phyloP scores from a whole-genome alignment of 257 asterid species.

The Lantana camara region DNA sequence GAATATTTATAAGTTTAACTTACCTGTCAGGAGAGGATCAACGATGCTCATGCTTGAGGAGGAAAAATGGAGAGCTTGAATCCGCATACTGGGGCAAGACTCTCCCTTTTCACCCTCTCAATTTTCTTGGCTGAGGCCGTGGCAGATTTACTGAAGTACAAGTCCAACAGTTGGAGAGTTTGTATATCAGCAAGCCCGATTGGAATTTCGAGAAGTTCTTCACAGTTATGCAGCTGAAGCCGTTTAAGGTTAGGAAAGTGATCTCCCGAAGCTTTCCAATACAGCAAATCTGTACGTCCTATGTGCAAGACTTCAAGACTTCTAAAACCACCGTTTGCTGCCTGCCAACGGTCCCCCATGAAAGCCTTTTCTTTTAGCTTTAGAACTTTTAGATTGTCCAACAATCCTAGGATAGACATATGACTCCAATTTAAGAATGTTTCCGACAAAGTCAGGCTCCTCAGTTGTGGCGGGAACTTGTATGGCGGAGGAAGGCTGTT shows the following conservation, averaged over 20 bases:
- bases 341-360: constrained; percentile 30
- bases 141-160: no score
- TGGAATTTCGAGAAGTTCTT: constrained; percentile 26
- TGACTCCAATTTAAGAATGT: constrained; percentile 37
- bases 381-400: constrained; percentile 35
- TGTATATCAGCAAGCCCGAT: constrained; percentile 32
- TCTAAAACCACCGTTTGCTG: constrained; percentile 30
- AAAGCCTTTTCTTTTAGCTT: constrained; percentile 37
- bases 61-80: constrained; percentile 32
- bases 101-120: neutral
- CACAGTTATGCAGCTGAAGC: constrained; percentile 32
- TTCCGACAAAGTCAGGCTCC: constrained; percentile 32
- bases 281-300: no score
- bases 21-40: no score
- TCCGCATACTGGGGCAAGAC: neutral
- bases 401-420: constrained; percentile 29
- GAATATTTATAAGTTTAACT: no score
- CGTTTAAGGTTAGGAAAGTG: constrained; percentile 32
- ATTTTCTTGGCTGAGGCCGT: constrained; percentile 24
- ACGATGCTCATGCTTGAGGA: constrained; percentile 15
- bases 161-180: no score
- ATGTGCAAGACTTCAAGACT: no score
- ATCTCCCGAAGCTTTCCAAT: constrained; percentile 30
- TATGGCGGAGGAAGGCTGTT: constrained; percentile 30
- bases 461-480: constrained; percentile 35